Percentiles rank a stretch among this genome's conserved stretches.
Evolutionary conservation across 2,329 filamentous ascomycete species (phyloP).

Genomic region (Fusarium sp.): DNA sequence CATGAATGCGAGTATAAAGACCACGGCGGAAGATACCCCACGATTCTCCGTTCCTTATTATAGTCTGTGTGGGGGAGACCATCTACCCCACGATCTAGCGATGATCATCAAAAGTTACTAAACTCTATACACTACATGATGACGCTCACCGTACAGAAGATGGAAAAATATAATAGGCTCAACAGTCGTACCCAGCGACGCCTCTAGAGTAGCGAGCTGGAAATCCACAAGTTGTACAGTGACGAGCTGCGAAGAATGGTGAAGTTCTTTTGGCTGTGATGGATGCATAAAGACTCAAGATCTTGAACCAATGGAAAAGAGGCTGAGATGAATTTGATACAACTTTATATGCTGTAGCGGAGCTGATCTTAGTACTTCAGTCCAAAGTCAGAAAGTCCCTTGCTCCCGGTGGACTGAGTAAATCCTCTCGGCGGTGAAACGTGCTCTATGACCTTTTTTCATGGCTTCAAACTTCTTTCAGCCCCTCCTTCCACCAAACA

Average conservation of each 20-base stretch:
- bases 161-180: too few species aligned
- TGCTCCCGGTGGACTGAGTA: not conserved
- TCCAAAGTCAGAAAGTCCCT: fast-evolving
- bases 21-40: not conserved
- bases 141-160: not conserved
- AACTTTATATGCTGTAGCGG: not conserved
- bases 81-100: not conserved
- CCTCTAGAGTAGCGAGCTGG: fast-evolving
- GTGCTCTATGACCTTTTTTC: not conserved
- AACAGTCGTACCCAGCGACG: fast-evolving
- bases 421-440: fast-evolving
- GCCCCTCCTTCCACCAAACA: not conserved
- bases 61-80: not conserved
- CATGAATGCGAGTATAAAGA: not conserved
- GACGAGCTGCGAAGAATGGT: fast-evolving
- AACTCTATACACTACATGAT: not conserved
- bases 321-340: not conserved
- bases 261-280: not conserved
- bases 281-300: not conserved
- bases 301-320: fast-evolving
- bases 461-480: fast-evolving
- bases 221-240: fast-evolving
- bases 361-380: too few species aligned
- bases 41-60: not conserved
- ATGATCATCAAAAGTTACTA: not conserved